Evolutionary conservation across 768 basidiomycete genomes (phyloP).

Genomic region (Trametes maxima): DNA sequence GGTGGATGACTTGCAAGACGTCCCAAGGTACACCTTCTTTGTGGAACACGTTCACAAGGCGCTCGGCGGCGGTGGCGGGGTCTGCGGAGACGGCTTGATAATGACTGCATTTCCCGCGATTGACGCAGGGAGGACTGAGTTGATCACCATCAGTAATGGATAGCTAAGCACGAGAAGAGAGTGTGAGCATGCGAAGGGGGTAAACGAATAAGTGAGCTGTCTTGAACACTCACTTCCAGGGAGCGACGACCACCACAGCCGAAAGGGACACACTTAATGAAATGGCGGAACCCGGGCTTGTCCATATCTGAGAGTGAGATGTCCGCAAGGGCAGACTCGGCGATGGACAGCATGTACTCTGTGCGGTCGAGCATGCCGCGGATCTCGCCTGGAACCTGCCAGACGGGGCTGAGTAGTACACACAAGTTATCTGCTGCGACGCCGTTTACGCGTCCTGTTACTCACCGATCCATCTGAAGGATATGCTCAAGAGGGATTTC

Average conservation of each 20-base stretch:
- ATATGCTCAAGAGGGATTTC: slow-evolving; percentile 78
- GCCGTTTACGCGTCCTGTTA: not conserved
- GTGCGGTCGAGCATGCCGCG: slow-evolving; percentile 81
- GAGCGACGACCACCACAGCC: slow-evolving; percentile 85
- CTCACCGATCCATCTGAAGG: slow-evolving; percentile 89
- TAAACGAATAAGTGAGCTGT: not conserved
- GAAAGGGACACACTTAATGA: slow-evolving; percentile 79
- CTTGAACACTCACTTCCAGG: slow-evolving; percentile 77
- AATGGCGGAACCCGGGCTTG: slow-evolving; percentile 81
- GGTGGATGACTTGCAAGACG: slow-evolving; percentile 74
- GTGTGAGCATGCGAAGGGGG: not conserved
- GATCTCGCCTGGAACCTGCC: slow-evolving; percentile 79
- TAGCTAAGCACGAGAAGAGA: slow-evolving; percentile 49
- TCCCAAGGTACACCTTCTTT: slow-evolving; percentile 78
- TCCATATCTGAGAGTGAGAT: slow-evolving; percentile 75
- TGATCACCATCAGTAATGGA: slow-evolving; percentile 89
- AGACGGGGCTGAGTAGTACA: slow-evolving; percentile 60
- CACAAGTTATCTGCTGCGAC: not conserved
- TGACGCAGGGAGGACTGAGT: slow-evolving; percentile 89
- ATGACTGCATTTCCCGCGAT: slow-evolving; percentile 89
- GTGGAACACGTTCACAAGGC: slow-evolving; percentile 68
- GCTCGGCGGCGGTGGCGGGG: slow-evolving; percentile 86
- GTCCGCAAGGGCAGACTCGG: slow-evolving; percentile 71
- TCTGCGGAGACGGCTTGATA: slow-evolving; percentile 96
- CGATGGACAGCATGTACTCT: slow-evolving; percentile 83